These are phyloP conservation scores for Angomonas ambiguus DNA, from an alignment of 208 protist genomes.

Conservation along the genomic window DNA sequence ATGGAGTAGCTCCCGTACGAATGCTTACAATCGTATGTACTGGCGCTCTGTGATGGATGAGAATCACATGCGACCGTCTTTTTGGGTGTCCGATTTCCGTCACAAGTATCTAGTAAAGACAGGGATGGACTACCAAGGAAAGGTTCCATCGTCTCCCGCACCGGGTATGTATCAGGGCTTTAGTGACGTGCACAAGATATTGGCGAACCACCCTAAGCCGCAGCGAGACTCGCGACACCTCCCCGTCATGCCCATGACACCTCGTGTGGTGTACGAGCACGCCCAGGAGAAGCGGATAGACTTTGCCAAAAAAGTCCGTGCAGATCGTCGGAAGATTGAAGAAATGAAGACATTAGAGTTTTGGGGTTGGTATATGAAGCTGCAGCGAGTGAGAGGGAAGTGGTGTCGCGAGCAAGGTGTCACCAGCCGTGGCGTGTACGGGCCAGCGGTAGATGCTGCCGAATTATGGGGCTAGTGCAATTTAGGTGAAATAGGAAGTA, in stretches of 20 bases:
- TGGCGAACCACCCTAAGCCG: constrained; percentile 86
- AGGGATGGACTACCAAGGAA: constrained; percentile 82
- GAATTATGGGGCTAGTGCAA: constrained; percentile 89
- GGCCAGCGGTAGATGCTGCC: constrained; percentile 85
- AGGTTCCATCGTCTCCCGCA: constrained; percentile 74
- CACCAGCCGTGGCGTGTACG: constrained; percentile 86
- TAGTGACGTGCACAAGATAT: constrained; percentile 79
- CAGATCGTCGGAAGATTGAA: constrained; percentile 65
- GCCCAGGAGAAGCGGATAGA: constrained; percentile 81
- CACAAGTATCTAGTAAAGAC: constrained; percentile 81
- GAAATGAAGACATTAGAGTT: constrained; percentile 79
- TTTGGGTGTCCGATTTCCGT: constrained; percentile 91
- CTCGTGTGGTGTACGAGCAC: constrained; percentile 87
- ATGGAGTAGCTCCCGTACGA: constrained; percentile 80
- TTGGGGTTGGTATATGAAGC: constrained; percentile 90
- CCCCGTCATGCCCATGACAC: constrained; percentile 88
- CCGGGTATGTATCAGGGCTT: constrained; percentile 88
- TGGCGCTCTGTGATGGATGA: constrained; percentile 81
- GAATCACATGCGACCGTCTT: constrained; percentile 75
- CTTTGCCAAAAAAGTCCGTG: constrained; percentile 70
- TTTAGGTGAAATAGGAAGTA: background rate
- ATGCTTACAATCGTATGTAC: constrained; percentile 78
- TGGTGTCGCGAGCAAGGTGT: constrained; percentile 89
- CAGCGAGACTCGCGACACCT: constrained; percentile 86
- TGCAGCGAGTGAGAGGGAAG: constrained; percentile 85